Evolutionary conservation across 2,329 filamentous ascomycete genomes (phyloP).

Genomic region (Alternaria gaisen): DNA sequence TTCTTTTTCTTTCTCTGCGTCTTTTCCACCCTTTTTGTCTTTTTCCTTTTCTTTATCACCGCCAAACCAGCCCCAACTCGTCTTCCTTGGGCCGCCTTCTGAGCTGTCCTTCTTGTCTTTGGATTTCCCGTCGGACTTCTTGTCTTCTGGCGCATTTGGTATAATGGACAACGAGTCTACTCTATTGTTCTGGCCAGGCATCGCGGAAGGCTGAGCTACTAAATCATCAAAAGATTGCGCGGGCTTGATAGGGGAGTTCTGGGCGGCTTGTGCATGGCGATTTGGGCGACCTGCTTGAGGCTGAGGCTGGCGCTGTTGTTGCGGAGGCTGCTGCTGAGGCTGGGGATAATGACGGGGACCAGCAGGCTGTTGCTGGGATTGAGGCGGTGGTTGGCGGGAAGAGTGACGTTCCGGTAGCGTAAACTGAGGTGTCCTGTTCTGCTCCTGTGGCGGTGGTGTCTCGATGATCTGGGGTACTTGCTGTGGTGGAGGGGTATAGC

Average conservation of each 20-base stretch:
- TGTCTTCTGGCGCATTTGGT: constrained; percentile 75
- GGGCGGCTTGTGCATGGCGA: constrained; percentile 42
- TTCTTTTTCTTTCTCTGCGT: constrained; percentile 50
- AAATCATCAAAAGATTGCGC: constrained; percentile 70
- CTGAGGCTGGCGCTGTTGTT: constrained; percentile 34
- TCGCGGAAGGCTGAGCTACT: constrained; percentile 69
- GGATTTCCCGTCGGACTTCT: constrained; percentile 74
- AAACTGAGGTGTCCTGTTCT: constrained; percentile 40
- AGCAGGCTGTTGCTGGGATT: constrained; percentile 22
- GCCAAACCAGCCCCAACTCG: constrained; percentile 81
- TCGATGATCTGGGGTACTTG: constrained; percentile 70
- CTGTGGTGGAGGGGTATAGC: constrained; percentile 49
- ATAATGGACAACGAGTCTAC: constrained; percentile 84
- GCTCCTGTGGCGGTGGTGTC: constrained; percentile 60
- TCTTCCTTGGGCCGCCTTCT: constrained; percentile 72
- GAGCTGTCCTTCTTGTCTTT: constrained; percentile 77
- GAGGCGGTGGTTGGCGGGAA: constrained; percentile 52
- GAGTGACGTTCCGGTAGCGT: constrained; percentile 63
- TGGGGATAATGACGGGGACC: constrained; percentile 28
- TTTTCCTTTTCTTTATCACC: constrained; percentile 74
- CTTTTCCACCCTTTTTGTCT: constrained; percentile 64
- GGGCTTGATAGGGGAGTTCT: constrained; percentile 50
- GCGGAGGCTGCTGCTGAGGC: constrained; percentile 20
- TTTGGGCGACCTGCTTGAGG: constrained; percentile 32
- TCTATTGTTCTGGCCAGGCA: constrained; percentile 72